Evolutionary conservation across 176 grass and related monocot genomes (phyloP).

Genomic region (Paspalum vaginatum): DNA sequence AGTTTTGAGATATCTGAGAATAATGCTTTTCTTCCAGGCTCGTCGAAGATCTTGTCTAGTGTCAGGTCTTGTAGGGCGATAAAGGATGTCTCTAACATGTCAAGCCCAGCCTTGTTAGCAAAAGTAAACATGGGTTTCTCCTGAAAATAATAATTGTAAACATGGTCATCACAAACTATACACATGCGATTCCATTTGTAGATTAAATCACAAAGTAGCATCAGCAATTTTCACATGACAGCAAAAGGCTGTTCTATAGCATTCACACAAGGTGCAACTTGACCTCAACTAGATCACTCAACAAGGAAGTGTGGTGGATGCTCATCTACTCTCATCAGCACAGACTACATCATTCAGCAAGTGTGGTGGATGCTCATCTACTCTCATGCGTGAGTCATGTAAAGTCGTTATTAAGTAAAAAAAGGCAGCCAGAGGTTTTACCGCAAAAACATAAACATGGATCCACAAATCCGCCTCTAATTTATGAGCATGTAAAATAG

Average conservation of each 20-base stretch:
- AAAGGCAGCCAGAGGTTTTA: not conserved
- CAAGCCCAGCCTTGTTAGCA: slow-evolving; percentile 89
- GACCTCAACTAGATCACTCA: not conserved
- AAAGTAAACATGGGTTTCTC: slow-evolving; percentile 80
- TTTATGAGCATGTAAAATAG: not conserved
- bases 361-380: not conserved
- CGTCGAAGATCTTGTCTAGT: slow-evolving; percentile 92
- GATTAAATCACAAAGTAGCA: not conserved
- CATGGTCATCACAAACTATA: slow-evolving; percentile 11
- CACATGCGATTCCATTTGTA: too few relatives aligned
- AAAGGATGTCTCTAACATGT: slow-evolving; percentile 95
- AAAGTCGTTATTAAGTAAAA: not conserved
- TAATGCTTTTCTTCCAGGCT: slow-evolving; percentile 71
- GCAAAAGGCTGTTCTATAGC: not conserved
- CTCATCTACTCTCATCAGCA: not conserved
- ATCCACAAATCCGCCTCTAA: not conserved
- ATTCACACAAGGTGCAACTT: not conserved
- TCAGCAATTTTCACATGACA: not conserved
- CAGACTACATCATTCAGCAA: not conserved
- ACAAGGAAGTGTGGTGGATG: not conserved
- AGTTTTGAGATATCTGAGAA: slow-evolving; percentile 70
- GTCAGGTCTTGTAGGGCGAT: slow-evolving; percentile 89
- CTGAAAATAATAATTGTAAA: slow-evolving; percentile 26
- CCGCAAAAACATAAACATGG: not conserved
- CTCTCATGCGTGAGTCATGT: not conserved